Base-by-base conservation (phyloP, 371 early-diverging fungal genomes). In the Funneliformis caledonium region DNA sequence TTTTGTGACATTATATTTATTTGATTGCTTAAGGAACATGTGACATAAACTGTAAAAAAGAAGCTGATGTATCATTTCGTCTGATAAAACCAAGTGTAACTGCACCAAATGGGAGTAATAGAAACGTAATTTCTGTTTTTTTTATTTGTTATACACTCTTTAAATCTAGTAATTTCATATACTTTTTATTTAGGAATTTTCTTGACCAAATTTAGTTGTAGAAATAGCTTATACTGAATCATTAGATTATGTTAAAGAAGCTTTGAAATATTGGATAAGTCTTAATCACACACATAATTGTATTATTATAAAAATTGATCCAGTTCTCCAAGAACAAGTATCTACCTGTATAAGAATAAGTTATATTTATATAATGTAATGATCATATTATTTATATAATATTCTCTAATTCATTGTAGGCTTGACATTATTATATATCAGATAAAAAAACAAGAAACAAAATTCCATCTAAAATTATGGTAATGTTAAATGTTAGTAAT, bases 271-370 rank as follows among this genome's bases (percentile, higher is more conserved):
- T 37, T 76, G 76, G 76, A 45, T 76, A 76, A 62, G 64, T 62
- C 61, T 45, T 62, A 64, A 43, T 76, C 76, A 4, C 4, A 64
- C 48, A 4, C 77, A 77, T 16, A 65, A 77, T 64, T 37, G 43
- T 43, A 77, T 77, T 48, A 47, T 77, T 47, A 67, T 77, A 45
- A 77, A 77, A 65, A 77, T 77, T 26, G 78, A 77, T 48, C 65
- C 78, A 33, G 78, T 77, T 65, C 56, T 67, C 26, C 12, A 65
- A 22, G 67, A 31, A 2, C 5, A 65, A 48, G 31, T 75, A 4
- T 65, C 77, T 0, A 7, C 12, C 4, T 50, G 65, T 47, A 77
- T 77, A 67, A 62, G 67, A 12, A 67, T 77, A 77, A 77, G 67
- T 48, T 65, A 77, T 77, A 77, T 77, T 64, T 77, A 65, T 77